phyloP scores from a whole-genome alignment of 2,329 filamentous ascomycete species.

The Rugonectria rugulosa region DNA sequence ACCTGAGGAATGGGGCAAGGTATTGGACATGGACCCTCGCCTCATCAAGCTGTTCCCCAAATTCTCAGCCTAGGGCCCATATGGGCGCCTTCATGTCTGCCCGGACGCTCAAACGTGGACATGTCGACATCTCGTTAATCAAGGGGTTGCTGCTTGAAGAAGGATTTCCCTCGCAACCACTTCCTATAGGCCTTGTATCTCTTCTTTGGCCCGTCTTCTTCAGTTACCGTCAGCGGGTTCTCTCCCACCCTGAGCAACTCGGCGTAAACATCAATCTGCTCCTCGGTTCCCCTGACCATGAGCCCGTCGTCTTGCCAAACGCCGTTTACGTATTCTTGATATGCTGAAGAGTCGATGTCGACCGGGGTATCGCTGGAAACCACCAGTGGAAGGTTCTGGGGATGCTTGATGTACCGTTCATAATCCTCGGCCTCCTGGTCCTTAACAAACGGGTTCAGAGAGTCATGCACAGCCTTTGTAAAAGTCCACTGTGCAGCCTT shows the following conservation, averaged over 20 bases:
- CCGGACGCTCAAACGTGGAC: neutral
- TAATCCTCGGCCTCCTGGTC: constrained; percentile 85
- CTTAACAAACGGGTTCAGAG: constrained; percentile 83
- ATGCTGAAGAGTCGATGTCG: constrained; percentile 69
- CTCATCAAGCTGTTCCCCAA: constrained; percentile 41
- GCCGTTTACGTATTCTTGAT: constrained; percentile 81
- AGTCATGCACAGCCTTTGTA: constrained; percentile 83
- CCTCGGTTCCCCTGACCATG: constrained; percentile 58
- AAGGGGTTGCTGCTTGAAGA: constrained; percentile 88
- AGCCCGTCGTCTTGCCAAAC: constrained; percentile 68
- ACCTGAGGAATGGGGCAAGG: constrained; percentile 24
- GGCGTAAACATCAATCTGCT: constrained; percentile 66
- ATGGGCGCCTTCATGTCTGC: neutral
- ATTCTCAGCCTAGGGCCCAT: neutral
- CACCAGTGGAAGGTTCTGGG: constrained; percentile 86
- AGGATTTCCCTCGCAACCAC: constrained; percentile 92
- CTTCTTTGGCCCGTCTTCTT: constrained; percentile 90
- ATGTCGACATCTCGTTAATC: constrained; percentile 49
- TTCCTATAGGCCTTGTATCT: constrained; percentile 96
- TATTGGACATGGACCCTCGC: constrained; percentile 36
- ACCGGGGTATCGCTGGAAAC: constrained; percentile 72
- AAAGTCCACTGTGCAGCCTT: constrained; percentile 89
- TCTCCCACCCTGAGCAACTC: constrained; percentile 80
- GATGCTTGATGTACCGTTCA: constrained; percentile 85
- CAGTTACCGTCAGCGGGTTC: constrained; percentile 85